Percentiles rank a stretch among this genome's conserved stretches.
These are phyloP conservation scores for Acanthamoeba culbertsoni DNA, from an alignment of 208 protist species.

Conservation along the genomic window DNA sequence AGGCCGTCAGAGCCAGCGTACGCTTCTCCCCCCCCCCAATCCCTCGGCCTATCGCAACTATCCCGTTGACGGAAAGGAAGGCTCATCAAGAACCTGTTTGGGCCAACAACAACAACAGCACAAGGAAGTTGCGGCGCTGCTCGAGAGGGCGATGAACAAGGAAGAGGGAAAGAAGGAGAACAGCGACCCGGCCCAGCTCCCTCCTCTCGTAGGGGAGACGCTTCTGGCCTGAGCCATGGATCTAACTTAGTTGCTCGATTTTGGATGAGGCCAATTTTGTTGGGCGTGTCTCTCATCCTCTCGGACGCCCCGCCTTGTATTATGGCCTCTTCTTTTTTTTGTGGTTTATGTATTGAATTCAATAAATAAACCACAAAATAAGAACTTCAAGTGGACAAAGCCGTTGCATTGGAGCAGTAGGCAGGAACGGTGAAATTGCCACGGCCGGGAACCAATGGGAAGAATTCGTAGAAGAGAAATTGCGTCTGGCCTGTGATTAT, in stretches of 20 bases:
- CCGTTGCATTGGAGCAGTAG: not conserved
- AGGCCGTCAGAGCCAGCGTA: constrained; percentile 1
- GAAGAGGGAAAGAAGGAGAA: not conserved
- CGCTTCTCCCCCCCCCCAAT: too few relatives aligned
- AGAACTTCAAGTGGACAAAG: not conserved
- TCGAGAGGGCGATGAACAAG: not conserved
- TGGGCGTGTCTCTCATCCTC: too few relatives aligned
- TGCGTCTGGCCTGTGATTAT: not conserved
- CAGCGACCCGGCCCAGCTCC: not conserved
- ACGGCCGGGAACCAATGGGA: not conserved
- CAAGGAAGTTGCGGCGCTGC: not conserved
- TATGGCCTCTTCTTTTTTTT: not conserved
- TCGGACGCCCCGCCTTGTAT: not conserved
- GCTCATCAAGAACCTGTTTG: not conserved
- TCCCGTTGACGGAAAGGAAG: not conserved
- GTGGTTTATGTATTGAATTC: not conserved
- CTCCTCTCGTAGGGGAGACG: not conserved
- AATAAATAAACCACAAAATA: not conserved
- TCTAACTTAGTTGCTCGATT: too few relatives aligned
- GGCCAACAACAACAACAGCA: not conserved
- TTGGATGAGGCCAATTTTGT: too few relatives aligned
- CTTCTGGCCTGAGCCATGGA: not conserved
- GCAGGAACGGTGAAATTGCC: not conserved
- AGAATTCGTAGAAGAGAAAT: not conserved
- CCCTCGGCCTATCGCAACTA: not conserved